These are phyloP conservation scores for Rhododendron vialii DNA, from an alignment of 148 eudicot genomes.

Conservation along the genomic window DNA sequence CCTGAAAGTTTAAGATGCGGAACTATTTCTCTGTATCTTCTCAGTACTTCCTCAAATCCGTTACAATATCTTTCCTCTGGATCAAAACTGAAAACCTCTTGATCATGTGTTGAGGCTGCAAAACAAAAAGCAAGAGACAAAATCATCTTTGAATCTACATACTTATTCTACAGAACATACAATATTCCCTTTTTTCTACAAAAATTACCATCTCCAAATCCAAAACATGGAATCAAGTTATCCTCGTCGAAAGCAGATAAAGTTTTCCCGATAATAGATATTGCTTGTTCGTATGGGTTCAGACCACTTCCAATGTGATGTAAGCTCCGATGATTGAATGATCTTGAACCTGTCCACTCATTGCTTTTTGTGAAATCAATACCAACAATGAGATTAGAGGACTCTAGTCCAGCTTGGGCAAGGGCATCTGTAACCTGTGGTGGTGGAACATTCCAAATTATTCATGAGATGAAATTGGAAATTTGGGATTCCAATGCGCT, in stretches of 20 bases:
- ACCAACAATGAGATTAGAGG: slow-evolving; percentile 82
- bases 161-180: not conserved
- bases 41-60: slow-evolving; percentile 77
- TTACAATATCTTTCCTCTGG: slow-evolving; percentile 45
- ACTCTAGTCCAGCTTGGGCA: slow-evolving; percentile 68
- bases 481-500: not conserved
- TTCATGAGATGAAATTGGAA: not conserved
- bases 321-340: slow-evolving; percentile 60
- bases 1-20: slow-evolving; percentile 73
- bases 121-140: not conserved
- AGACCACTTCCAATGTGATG: slow-evolving; percentile 46
- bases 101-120: slow-evolving; percentile 78
- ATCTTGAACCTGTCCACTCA: slow-evolving; percentile 86
- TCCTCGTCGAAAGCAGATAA: slow-evolving; percentile 76
- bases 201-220: slow-evolving; percentile 83
- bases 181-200: not conserved
- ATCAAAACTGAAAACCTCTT: slow-evolving; percentile 68
- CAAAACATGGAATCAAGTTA: slow-evolving; percentile 77
- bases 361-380: slow-evolving; percentile 92
- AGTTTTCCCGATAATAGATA: slow-evolving; percentile 81
- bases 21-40: slow-evolving; percentile 59
- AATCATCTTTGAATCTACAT: not conserved
- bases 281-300: slow-evolving; percentile 85
- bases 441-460: not conserved
- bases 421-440: slow-evolving; percentile 67